phyloP scores from a whole-genome alignment of 148 eudicot genomes.

The Persicaria tinctoria region DNA sequence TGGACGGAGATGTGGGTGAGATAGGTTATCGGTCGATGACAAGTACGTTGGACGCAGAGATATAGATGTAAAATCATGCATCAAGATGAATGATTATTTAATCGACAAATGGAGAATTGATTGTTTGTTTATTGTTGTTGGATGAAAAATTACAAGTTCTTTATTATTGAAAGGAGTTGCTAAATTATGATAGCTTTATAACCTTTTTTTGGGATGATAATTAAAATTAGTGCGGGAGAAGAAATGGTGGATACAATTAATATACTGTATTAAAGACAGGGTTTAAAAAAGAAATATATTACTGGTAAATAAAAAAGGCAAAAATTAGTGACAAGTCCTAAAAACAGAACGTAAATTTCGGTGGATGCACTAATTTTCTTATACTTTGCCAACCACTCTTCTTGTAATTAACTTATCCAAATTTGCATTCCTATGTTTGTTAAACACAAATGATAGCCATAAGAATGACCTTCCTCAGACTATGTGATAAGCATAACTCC shows the following conservation, averaged over 20 bases:
- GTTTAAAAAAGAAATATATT: background rate
- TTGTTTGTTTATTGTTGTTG: background rate
- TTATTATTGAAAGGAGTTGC: background rate
- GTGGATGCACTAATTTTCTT: background rate
- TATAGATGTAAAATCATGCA: background rate
- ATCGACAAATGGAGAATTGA: background rate
- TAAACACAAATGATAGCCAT: background rate
- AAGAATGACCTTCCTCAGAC: too few relatives aligned
- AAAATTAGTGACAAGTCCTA: background rate
- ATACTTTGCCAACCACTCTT: conserved; percentile 1
- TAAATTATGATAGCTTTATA: background rate
- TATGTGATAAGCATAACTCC: too few relatives aligned
- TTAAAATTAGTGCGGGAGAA: background rate
- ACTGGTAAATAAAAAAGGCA: background rate
- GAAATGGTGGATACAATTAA: background rate
- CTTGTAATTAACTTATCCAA: background rate
- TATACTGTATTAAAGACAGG: background rate
- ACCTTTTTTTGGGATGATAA: background rate
- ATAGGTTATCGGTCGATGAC: background rate
- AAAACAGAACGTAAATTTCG: conserved; percentile 2
- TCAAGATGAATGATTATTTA: background rate
- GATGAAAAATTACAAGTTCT: background rate
- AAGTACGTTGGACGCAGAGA: background rate
- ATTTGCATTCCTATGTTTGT: background rate
- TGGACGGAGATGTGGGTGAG: background rate